Base-by-base conservation (phyloP, 805 yeast species). In the Saccharomycopsis lassenensis region DNA sequence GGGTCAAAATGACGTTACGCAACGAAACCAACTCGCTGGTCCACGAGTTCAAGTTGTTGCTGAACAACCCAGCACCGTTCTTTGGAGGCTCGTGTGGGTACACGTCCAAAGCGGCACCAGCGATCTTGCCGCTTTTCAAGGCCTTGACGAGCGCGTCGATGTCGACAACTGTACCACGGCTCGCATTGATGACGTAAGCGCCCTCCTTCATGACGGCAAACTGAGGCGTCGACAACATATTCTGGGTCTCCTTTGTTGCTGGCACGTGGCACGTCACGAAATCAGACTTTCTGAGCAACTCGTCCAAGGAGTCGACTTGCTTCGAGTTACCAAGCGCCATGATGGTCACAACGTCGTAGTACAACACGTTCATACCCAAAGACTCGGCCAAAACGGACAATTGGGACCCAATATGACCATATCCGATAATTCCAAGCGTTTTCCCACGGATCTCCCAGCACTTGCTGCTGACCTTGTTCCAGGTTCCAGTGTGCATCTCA, bases 381-480 rank as follows among this genome's bases (percentile, higher is more conserved):
- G 96, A 74, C 69, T 91, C 98, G 34, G 98, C 97, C 51, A 91
- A 66, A 7, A 91, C 98, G 6, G 95, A 82, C 57, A 91, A 76
- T 65, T 91, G 98, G 33, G 97, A 66, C 51, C 98, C 98, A 64
- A 91, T 91, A 61, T 91, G 98, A 52, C 98, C 98, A 55, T 91
- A 91, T 50, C 98, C 98, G 26, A 91, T 70, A 53, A 91, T 91
- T 44, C 98, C 98, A 51, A 91, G 69, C 33, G 98, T 89, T 63
- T 91, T 91, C 49, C 98, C 98, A 66, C 98, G 82, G 50, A 91
- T 87, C 65, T 91, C 98, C 97, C 97, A 91, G 66, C 98, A 91
- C 61, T 74, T 86, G 48, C 84, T 70, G 52, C 82, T 69, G 50
- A 89, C 96, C 67, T 91, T 91, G 69, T 91, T 91, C 98, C 98